phyloP scores from a whole-genome alignment of 2,329 filamentous ascomycete species.

The Juglanconis oblonga region DNA sequence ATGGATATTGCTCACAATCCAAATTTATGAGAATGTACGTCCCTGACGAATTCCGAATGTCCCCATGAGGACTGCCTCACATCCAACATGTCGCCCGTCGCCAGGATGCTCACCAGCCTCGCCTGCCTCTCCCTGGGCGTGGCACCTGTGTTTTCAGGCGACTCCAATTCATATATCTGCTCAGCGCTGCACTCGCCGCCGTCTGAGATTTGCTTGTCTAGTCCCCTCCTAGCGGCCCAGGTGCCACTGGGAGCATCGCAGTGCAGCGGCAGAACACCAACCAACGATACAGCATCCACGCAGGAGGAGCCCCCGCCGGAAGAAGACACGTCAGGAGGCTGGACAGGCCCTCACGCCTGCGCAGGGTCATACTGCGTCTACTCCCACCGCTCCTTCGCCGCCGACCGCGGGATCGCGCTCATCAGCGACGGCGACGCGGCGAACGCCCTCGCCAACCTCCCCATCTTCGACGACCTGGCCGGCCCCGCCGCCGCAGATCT shows the following conservation, averaged over 20 bases:
- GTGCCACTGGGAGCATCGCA: background rate
- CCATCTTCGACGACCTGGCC: constrained; percentile 3
- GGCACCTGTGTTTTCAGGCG: background rate
- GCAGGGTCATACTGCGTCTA: constrained; percentile 19
- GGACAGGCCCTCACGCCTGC: constrained; percentile 19
- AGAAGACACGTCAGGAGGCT: constrained; percentile 7
- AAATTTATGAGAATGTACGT: background rate
- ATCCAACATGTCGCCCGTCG: background rate
- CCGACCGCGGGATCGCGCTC: constrained; percentile 17
- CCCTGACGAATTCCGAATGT: background rate
- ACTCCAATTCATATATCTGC: background rate
- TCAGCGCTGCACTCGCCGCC: background rate
- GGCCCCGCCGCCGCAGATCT: background rate
- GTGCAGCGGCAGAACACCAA: background rate
- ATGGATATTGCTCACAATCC: background rate
- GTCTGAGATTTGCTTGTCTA: background rate
- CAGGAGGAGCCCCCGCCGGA: background rate
- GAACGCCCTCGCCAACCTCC: constrained; percentile 18
- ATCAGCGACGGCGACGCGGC: constrained; percentile 16
- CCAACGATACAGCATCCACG: background rate
- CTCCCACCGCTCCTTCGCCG: constrained; percentile 15
- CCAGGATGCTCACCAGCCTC: background rate
- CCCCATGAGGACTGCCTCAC: background rate
- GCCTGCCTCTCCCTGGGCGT: background rate
- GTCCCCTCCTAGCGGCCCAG: constrained; percentile 1